Evolutionary conservation across 345 rosid species (phyloP).

Genomic region (Streptanthus diversifolius): DNA sequence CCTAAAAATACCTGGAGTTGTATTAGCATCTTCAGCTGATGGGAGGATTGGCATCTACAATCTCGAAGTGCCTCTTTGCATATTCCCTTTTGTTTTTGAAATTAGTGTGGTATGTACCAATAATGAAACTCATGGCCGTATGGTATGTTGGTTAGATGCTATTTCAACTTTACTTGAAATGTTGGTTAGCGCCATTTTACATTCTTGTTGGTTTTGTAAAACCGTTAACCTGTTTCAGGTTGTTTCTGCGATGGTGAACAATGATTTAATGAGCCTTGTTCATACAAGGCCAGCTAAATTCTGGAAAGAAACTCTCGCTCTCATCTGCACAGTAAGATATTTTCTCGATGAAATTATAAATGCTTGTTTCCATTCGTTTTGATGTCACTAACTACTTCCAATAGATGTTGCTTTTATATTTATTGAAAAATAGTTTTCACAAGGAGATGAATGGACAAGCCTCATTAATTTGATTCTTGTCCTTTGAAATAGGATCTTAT

Average conservation of each 20-base stretch:
- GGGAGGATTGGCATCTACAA: background rate
- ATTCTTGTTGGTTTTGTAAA: no score
- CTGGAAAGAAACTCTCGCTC: background rate
- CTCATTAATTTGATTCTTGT: no score
- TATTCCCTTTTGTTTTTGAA: background rate
- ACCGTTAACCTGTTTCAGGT: background rate
- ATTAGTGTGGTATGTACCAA: no score
- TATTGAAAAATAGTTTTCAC: background rate
- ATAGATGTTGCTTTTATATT: background rate
- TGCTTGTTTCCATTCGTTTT: background rate
- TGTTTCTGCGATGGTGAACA: background rate
- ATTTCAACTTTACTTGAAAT: background rate
- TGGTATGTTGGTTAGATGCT: no score
- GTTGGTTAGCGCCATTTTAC: background rate
- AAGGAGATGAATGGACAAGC: constrained; percentile 3
- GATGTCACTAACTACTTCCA: background rate
- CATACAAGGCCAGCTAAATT: background rate
- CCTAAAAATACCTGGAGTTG: background rate
- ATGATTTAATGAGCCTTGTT: constrained; percentile 4
- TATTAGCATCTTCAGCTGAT: background rate
- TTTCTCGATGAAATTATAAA: background rate
- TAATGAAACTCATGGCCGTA: no score
- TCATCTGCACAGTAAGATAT: background rate
- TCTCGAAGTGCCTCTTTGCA: background rate
- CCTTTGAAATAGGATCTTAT: background rate